Evolutionary conservation across 345 rosid genomes (phyloP).

Genomic region (Bruguiera parviflora): DNA sequence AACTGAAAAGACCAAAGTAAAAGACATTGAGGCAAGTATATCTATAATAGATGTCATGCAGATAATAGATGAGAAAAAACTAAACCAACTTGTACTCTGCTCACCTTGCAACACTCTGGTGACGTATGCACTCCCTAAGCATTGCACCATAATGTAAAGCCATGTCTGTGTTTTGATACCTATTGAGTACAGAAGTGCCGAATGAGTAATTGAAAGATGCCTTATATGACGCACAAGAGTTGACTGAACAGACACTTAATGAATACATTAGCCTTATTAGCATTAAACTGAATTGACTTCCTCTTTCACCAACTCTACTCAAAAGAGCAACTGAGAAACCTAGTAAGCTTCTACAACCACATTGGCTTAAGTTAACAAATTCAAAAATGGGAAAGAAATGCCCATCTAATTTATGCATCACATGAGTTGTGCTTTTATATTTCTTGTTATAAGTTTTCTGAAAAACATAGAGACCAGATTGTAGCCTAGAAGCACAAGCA

Average conservation of each 20-base stretch:
- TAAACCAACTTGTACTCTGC: slow-evolving; percentile 3
- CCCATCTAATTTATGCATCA: background rate
- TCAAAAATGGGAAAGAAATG: background rate
- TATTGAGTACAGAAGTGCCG: slow-evolving; percentile 28
- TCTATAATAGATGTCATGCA: too few species aligned
- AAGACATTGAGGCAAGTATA: too few species aligned
- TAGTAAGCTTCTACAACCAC: too few species aligned
- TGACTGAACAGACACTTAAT: background rate
- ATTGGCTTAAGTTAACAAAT: background rate
- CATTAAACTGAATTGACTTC: too few species aligned
- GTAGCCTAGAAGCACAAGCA: too few species aligned
- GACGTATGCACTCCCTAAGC: slow-evolving; percentile 98
- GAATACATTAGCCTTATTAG: too few species aligned
- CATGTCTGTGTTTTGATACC: slow-evolving; percentile 79
- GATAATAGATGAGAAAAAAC: background rate
- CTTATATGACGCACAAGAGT: background rate
- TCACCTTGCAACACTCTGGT: slow-evolving; percentile 92
- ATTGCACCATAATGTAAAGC: slow-evolving; percentile 98
- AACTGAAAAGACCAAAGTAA: too few species aligned
- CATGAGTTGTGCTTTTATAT: background rate
- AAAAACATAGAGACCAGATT: too few species aligned
- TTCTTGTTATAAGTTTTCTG: too few species aligned
- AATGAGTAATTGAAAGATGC: slow-evolving; percentile 11
- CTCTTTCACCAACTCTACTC: too few species aligned
- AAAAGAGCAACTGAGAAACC: too few species aligned